Base-by-base conservation (phyloP, 805 yeast species). In the Yamadazyma nakazawae region DNA sequence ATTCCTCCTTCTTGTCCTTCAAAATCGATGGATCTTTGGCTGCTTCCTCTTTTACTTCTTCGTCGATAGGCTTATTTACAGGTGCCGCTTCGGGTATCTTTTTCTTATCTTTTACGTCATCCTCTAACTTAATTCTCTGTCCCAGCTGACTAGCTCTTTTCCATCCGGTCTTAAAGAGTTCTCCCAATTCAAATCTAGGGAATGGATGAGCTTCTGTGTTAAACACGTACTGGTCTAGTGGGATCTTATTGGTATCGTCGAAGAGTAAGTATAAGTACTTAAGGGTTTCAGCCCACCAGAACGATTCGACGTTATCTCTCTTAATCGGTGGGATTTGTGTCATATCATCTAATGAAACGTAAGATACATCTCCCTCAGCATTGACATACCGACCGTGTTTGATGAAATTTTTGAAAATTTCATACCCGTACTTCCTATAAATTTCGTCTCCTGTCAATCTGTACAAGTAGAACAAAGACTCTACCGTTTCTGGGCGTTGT, bases 141-240 rank as follows among this genome's bases (percentile, higher is more conserved):
- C 34, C 41, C 25, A 11, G 25, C 3, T 12, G 16, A 7, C 24
- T 40, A 40, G 41, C 37, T 42, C 84, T 74, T 34, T 58, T 56
- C 88, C 88, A 84, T 0, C 86, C 87, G 2, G 89, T 84, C 40
- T 68, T 70, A 58, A 83, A 80, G 46, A 61, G 54, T 9, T 77
- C 71, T 21, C 66, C 70, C 70, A 75, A 64, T 21, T 75, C 77
- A 49, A 88, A 79, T 34, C 70, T 75, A n/a, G 97, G 97, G 66
- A 90, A 80, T 32, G 96, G 94, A 62, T 90, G 97, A 0, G 96
- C 97, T 61, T 90, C 97, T 1, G 97, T 89, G 67, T 88, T 91
- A 73, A 88, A 88, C 5, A 91, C 89, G 45, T 82, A 77, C 48
- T 82, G 67, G 40, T 79, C 79, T 54, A 90, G 68, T 26, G 91